A percentile compares a stretch with the other conserved stretches of the same genome.
Conservation (phyloP, 2,329 filamentous ascomycete genomes). For the Davidsoniella eucalypti region DNA sequence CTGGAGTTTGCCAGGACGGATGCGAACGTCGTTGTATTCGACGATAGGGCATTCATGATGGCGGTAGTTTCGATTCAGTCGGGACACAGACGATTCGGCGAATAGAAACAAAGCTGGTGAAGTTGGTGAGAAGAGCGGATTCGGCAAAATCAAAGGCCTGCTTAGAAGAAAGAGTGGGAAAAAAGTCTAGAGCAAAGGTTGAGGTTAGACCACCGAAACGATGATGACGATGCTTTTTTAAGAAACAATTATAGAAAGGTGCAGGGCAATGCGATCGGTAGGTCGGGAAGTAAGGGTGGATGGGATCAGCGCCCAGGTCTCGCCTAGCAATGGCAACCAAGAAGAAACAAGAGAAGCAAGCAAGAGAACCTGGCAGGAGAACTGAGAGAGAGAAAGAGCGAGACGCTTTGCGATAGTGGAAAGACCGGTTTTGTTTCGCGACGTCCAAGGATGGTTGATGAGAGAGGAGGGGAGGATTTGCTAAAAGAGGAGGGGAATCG, state of each 20-base stretch:
- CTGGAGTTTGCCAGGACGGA: conserved; percentile 51
- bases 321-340: conserved; percentile 6
- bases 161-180: neutral
- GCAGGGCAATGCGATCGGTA: neutral
- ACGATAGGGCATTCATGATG: conserved; percentile 19
- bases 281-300: neutral
- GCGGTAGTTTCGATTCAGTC: neutral
- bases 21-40: conserved; percentile 46
- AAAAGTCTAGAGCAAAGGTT: neutral
- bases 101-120: neutral
- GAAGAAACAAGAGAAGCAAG: neutral
- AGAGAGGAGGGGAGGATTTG: neutral
- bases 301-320: conserved; percentile 6
- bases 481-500: neutral
- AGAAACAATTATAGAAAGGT: neutral
- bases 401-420: conserved; percentile 6
- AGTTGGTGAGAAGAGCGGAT: neutral
- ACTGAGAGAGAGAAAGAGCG: neutral
- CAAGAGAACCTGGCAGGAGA: no score
- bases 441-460: conserved; percentile 2
- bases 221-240: neutral
- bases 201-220: neutral
- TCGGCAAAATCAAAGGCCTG: neutral
- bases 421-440: conserved; percentile 6
- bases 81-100: neutral